Evolutionary conservation across 257 asterid species (phyloP).

Genomic region (Forsythia viridissima): DNA sequence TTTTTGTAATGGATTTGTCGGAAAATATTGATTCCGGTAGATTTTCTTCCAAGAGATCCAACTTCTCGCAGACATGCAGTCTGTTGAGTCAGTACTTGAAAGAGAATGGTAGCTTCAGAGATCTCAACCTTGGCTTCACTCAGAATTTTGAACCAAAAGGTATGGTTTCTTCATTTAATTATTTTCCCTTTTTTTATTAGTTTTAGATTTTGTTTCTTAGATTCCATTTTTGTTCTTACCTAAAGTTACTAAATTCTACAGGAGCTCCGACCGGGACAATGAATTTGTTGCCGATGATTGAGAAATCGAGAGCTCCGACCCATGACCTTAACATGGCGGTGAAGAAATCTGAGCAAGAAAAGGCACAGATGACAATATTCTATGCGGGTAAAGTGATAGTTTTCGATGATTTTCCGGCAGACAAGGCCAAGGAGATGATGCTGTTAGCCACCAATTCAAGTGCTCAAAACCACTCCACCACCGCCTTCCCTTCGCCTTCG

Average conservation of each 20-base stretch:
- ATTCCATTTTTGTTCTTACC: not conserved
- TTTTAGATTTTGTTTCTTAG: not conserved
- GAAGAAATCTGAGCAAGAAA: conserved; percentile 24
- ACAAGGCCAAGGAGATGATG: conserved; percentile 43
- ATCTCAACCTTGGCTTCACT: conserved; percentile 26
- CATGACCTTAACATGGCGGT: not conserved
- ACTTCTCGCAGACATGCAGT: conserved; percentile 31
- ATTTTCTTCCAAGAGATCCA: conserved; percentile 25
- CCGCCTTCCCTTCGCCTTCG: conserved; percentile 21
- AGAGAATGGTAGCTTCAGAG: conserved; percentile 28
- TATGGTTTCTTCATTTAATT: not conserved
- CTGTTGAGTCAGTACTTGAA: conserved; percentile 34
- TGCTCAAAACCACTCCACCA: conserved; percentile 20
- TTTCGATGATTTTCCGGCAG: conserved; percentile 50
- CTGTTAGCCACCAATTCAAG: conserved; percentile 35
- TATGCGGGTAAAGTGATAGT: conserved; percentile 50
- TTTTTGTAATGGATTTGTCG: conserved; percentile 21
- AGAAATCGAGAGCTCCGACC: conserved; percentile 26
- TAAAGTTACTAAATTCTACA: conserved; percentile 6
- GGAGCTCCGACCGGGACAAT: conserved; percentile 22
- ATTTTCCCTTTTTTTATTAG: not conserved
- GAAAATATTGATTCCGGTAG: conserved; percentile 28
- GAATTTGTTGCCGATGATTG: conserved; percentile 52
- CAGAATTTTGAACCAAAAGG: conserved; percentile 14
- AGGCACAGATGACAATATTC: conserved; percentile 54